phyloP scores from a whole-genome alignment of 2,329 filamentous ascomycete genomes.

The Colletotrichum cordylinicola region DNA sequence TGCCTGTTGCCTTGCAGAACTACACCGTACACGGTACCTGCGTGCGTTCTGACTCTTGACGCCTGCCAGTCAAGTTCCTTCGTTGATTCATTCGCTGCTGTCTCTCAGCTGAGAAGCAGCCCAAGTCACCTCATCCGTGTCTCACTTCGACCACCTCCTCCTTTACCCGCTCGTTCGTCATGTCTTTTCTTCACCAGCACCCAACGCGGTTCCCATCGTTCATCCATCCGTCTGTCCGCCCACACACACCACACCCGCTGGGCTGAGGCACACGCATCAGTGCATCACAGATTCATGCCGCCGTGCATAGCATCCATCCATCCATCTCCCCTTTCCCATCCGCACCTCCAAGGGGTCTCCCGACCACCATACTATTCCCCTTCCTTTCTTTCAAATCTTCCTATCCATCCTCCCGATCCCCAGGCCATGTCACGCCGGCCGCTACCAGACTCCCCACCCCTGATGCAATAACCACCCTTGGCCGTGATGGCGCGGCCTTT shows the following conservation, averaged over 20 bases:
- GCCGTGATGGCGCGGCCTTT: conserved; percentile 12
- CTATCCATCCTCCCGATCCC: background rate
- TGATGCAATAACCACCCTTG: conserved; percentile 11
- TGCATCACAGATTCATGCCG: background rate
- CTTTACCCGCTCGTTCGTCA: background rate
- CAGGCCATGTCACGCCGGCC: background rate
- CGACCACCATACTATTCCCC: background rate
- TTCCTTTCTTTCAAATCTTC: background rate
- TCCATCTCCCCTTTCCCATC: background rate
- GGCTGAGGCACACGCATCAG: background rate
- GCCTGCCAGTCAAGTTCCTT: background rate
- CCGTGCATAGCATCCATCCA: background rate
- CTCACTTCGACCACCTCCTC: background rate
- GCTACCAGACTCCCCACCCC: background rate
- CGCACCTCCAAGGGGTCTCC: background rate
- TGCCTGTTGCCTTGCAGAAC: background rate
- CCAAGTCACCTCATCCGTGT: background rate
- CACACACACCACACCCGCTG: background rate
- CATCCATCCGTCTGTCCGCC: background rate
- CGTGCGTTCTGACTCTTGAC: background rate
- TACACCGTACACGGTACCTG: background rate
- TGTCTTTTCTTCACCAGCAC: background rate
- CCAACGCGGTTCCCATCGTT: background rate
- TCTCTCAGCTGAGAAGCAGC: background rate
- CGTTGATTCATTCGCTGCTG: background rate